Percentiles rank a stretch among this genome's conserved stretches.
Evolutionary conservation across 2,329 filamentous ascomycete genomes (phyloP).

Genomic region (Pezicula radicicola): DNA sequence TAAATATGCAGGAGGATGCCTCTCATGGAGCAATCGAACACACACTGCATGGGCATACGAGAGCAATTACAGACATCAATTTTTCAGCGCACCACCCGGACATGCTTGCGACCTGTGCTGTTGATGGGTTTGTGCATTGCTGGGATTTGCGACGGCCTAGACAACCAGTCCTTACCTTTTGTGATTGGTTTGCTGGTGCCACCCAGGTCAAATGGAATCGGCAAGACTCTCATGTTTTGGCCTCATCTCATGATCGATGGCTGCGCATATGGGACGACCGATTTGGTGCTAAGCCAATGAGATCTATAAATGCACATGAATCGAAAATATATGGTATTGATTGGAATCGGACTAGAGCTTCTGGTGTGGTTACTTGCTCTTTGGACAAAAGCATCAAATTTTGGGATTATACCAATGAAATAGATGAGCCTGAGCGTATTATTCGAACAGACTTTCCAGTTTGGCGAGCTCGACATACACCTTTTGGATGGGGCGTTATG

Average conservation of each 20-base stretch:
- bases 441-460: constrained; percentile 84
- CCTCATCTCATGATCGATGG: constrained; percentile 85
- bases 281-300: constrained; percentile 72
- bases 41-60: constrained; percentile 78
- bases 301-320: constrained; percentile 81
- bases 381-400: constrained; percentile 91
- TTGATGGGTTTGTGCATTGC: constrained; percentile 89
- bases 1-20: constrained; percentile 70
- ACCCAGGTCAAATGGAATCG: constrained; percentile 96
- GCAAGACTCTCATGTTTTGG: constrained; percentile 80
- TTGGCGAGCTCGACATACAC: constrained; percentile 87
- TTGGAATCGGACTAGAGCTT: constrained; percentile 78
- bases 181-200: constrained; percentile 89
- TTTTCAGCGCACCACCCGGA: constrained; percentile 93
- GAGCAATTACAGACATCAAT: constrained; percentile 94
- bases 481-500: constrained; percentile 80
- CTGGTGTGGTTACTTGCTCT: constrained; percentile 80
- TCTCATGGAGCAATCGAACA: constrained; percentile 73
- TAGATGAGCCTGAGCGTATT: constrained; percentile 68
- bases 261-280: constrained; percentile 89
- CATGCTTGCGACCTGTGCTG: constrained; percentile 82
- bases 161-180: constrained; percentile 76
- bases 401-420: constrained; percentile 72
- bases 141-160: constrained; percentile 81
- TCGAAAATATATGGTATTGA: constrained; percentile 96